Base-by-base conservation (phyloP, 768 basidiomycete species). In the Rhodosporidiobolus odoratus region DNA sequence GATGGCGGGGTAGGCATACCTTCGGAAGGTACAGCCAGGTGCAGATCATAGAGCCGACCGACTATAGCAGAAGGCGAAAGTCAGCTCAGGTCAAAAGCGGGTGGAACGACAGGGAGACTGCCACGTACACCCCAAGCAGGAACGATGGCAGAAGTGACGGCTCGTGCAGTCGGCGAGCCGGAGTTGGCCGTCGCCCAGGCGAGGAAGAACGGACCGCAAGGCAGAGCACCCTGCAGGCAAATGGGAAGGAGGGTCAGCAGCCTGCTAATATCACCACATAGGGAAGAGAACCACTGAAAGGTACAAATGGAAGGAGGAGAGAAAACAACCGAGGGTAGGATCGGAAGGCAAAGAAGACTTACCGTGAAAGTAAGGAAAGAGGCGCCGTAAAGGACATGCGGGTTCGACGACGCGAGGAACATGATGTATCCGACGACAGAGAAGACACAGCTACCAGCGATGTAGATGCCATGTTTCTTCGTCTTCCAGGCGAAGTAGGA, bases 401-500 rank as follows among this genome's bases (percentile, higher is more conserved):
- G 60, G 40, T 69, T 59, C 47, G 48, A 43, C 1, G 25, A 47
- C 7, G 54, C 50, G 12, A 76, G 27, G 61, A 69, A 70, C 45
- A 74, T 67, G 59, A 68, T 63, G 59, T 72, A 76, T 5, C 50
- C 25, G 27, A 63, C 58, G 34, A 69, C 54, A 8, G 67, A 65
- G 43, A 77, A 40, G 7, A 60, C 23, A 35, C 65, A 58, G 53
- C 62, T 63, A n/a, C 54, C 32, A 7, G 76, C 73, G 67, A 77
- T 67, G 57, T 58, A 73, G 43, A 81, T 70, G 9, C 85, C 64
- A 41, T 90, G 84, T 58, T 80, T 85, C 75, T 89, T 88, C 27
- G 87, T 76, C 62, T 84, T 82, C 78, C 91, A 89, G 4, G 90
- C 89, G 9, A 81, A 76, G 76, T 83, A 88, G 1, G 87, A 86